A percentile compares a stretch with the other conserved stretches of the same genome.
These are phyloP conservation scores for Erysimum cheiranthoides DNA, from an alignment of 345 rosid species.

Conservation along the genomic window DNA sequence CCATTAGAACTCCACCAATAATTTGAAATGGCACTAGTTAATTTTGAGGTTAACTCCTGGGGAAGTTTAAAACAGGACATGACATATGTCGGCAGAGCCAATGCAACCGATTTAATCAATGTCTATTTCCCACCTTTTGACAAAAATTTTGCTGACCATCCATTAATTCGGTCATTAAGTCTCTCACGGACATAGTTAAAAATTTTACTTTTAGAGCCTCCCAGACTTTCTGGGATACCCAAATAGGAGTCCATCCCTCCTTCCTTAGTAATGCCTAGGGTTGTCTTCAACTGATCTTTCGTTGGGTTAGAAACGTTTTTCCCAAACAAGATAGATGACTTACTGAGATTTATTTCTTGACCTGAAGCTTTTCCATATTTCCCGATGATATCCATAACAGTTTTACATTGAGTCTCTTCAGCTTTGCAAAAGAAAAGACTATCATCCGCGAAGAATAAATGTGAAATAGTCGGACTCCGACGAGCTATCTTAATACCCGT, in stretches of 20 bases:
- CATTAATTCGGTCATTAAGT: neutral
- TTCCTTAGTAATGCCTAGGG: neutral
- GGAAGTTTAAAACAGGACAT: too few relatives aligned
- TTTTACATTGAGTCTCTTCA: neutral
- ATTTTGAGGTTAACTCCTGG: too few relatives aligned
- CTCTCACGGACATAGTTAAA: neutral
- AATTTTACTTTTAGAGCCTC: neutral
- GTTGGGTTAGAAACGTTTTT: neutral
- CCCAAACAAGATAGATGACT: too few relatives aligned
- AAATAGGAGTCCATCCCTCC: neutral
- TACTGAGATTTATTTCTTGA: neutral
- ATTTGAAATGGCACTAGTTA: too few relatives aligned
- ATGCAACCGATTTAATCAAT: too few relatives aligned
- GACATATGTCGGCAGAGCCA: too few relatives aligned
- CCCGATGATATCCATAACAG: neutral
- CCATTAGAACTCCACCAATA: too few relatives aligned
- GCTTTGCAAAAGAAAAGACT: neutral
- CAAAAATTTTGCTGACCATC: neutral
- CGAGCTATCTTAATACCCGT: neutral
- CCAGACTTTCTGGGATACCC: neutral
- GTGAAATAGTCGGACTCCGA: neutral
- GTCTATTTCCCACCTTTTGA: neutral
- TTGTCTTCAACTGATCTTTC: fast-evolving
- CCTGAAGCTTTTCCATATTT: neutral
- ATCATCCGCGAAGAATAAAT: neutral